Percentiles rank a stretch among this genome's conserved stretches.
Conservation (phyloP, 73 alveolate species). For the Paramecium pentaurelia region DNA sequence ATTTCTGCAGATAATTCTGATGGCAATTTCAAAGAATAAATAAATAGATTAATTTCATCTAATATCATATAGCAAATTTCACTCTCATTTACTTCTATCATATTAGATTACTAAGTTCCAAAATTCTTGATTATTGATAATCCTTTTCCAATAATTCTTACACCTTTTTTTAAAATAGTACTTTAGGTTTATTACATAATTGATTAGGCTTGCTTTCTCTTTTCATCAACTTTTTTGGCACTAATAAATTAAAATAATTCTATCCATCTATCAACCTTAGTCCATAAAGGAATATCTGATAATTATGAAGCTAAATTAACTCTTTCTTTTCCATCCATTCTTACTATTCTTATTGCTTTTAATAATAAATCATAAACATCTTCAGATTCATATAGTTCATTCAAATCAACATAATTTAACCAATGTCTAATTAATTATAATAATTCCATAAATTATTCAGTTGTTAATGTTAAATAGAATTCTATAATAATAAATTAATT, state of each 20-base stretch:
- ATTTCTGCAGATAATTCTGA: conserved; percentile 52
- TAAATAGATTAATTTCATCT: conserved; percentile 43
- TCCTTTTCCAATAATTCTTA: conserved; percentile 26
- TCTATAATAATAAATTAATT: not conserved
- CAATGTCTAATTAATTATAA: not conserved
- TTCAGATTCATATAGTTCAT: conserved; percentile 6
- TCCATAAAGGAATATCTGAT: not conserved
- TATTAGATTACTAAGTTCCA: not conserved
- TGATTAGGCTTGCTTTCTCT: conserved; percentile 30
- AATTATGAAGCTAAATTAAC: not conserved
- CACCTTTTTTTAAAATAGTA: conserved; percentile 43
- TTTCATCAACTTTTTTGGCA: conserved; percentile 53
- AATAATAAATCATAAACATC: conserved; percentile 12
- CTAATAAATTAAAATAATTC: conserved; percentile 42
- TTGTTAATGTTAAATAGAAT: not conserved
- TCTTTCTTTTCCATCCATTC: not conserved
- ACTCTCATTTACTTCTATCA: conserved; percentile 37
- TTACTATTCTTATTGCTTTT: not conserved
- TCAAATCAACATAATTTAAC: conserved; percentile 16
- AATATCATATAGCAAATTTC: conserved; percentile 48
- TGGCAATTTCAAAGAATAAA: not conserved
- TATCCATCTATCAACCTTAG: conserved; percentile 37
- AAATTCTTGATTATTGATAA: not conserved
- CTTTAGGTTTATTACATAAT: not conserved
- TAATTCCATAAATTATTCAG: not conserved